Base-by-base conservation (phyloP, 257 asterid genomes). In the Solanum okadae region DNA sequence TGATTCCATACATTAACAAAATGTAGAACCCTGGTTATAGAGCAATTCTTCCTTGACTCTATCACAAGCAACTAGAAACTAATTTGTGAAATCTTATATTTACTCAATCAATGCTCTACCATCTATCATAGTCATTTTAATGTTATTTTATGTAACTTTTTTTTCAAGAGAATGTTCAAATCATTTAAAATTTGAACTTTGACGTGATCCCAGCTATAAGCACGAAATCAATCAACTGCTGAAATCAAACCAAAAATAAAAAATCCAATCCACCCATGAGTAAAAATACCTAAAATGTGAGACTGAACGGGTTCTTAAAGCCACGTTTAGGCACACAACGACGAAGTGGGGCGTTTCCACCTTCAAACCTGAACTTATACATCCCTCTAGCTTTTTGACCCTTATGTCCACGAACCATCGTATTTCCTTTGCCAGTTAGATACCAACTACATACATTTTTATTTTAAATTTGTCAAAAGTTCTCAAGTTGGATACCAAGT, bases 301-400 rank as follows among this genome's bases (percentile, higher is more conserved):
- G 98, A 88, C 92, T 90, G 87, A 96, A 95, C 0, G 98, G 99
- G 91, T 97, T 97, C 70, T 88, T 96, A 85, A 96, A 97, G 1
- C 99, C 98, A 16, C 98, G 93, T 90, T 96, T 97, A 7, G 99
- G 99, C 8, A 96, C 89, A 16, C 99, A 96, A 6, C 98, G 95
- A 25, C 98, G 96, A 3, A 97, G 93, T 1, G 99, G 99, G 10
- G 98, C 93, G 87, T 97, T 98, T 8, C 99, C 99, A 84, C 99
- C 99, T 93, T 97, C 99, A 88, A 97, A 97, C 4, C 99, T 98
- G 86, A 97, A 94, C 90, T n/a, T 96, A 92, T 88, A 78, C 4
- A 97, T 95, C 4, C 98, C 99, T 65, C 98, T 95, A 37, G 99
- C 98, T 87, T 92, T 94, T 46, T 96, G 98, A 46, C 99, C 99